phyloP scores from a whole-genome alignment of 208 protist genomes.

The Leishmania turanica region DNA sequence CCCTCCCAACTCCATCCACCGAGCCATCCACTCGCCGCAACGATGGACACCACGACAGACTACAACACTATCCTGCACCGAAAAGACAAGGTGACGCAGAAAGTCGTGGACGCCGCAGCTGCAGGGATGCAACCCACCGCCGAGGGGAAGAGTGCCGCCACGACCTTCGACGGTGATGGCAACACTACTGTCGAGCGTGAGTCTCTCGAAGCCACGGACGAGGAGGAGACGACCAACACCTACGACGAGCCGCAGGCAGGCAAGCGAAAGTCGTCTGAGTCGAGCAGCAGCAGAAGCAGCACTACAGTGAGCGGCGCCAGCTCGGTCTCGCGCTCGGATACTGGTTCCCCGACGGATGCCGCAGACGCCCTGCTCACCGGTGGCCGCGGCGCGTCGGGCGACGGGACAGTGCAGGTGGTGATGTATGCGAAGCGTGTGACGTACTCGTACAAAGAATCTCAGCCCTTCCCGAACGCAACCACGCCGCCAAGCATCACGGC shows the following conservation, averaged over 20 bases:
- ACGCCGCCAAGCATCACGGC: conserved; percentile 8
- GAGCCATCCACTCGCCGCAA: background rate
- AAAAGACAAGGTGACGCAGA: conserved; percentile 9
- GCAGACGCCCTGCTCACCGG: background rate
- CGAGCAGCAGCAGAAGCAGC: conserved; percentile 1
- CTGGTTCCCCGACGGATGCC: background rate
- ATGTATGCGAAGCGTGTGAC: conserved; percentile 13
- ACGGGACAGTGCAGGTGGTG: background rate
- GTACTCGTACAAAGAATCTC: conserved; percentile 13
- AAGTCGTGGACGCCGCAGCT: background rate
- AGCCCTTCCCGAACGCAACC: background rate
- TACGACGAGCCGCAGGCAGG: conserved; percentile 33
- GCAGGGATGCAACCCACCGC: background rate
- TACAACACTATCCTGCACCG: conserved; percentile 32
- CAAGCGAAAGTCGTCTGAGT: background rate
- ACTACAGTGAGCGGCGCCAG: conserved; percentile 12
- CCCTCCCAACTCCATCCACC: background rate
- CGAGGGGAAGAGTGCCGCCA: background rate
- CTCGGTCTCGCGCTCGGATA: background rate
- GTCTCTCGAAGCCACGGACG: conserved; percentile 39
- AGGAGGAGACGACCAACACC: conserved; percentile 37
- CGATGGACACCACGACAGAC: conserved; percentile 32
- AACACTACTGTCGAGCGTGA: conserved; percentile 17
- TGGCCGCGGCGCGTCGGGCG: background rate
- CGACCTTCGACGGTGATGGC: background rate